Percentiles rank a stretch among this genome's conserved stretches.
Evolutionary conservation across 441 rosid species (phyloP).

Genomic region (Sinapis alba): DNA sequence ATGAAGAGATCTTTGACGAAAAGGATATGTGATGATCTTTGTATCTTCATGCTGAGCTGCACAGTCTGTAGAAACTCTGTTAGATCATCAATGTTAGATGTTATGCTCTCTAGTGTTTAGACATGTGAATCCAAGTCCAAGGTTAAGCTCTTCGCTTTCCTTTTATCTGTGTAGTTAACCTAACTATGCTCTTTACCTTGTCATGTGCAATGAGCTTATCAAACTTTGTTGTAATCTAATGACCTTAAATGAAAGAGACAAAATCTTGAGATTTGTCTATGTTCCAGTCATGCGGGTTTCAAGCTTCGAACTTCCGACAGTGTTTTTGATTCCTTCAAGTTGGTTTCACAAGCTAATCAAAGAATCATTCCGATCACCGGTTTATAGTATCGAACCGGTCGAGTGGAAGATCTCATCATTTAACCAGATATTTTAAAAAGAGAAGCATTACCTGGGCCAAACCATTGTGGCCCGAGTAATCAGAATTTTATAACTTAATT

Average conservation of each 20-base stretch:
- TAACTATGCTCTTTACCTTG: not conserved
- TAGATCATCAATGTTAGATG: slow-evolving; percentile 15
- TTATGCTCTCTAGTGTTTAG: slow-evolving; percentile 24
- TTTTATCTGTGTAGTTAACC: too few species aligned
- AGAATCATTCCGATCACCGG: not conserved
- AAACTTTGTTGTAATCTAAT: not conserved
- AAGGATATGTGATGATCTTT: slow-evolving; percentile 75
- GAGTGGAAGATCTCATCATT: not conserved
- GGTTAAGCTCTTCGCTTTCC: slow-evolving; percentile 39
- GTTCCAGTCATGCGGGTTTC: not conserved
- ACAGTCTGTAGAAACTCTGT: slow-evolving; percentile 31
- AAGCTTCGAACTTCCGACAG: too few species aligned
- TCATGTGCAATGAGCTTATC: slow-evolving; percentile 16
- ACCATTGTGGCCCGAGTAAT: not conserved
- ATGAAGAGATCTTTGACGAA: slow-evolving; percentile 70
- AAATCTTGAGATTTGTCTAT: slow-evolving; percentile 13
- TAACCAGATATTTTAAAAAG: not conserved
- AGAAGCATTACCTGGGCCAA: not conserved
- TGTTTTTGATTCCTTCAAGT: too few species aligned
- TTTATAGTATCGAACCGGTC: not conserved
- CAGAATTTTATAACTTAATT: not conserved
- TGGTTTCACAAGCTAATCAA: too few species aligned
- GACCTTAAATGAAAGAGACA: slow-evolving; percentile 13
- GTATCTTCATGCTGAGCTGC: slow-evolving; percentile 9
- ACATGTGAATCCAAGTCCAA: slow-evolving; percentile 27